Evolutionary conservation across 768 basidiomycete genomes (phyloP).

Genomic region (Lentinula aciculospora): DNA sequence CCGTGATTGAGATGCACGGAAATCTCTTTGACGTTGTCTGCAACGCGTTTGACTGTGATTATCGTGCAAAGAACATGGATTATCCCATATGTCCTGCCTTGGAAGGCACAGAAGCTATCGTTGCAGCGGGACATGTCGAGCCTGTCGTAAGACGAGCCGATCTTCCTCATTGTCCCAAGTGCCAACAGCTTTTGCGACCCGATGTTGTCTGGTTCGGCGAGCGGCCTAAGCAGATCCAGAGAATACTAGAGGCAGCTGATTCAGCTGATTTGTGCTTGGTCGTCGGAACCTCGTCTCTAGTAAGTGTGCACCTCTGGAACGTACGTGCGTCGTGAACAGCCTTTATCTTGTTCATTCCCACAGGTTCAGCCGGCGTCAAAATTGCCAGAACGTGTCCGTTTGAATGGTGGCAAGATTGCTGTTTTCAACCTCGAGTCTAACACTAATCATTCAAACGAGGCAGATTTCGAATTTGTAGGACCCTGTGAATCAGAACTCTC

Average conservation of each 20-base stretch:
- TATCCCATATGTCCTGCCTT: conserved; percentile 18
- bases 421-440: conserved; percentile 18
- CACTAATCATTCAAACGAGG: conserved; percentile 12
- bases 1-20: conserved; percentile 24
- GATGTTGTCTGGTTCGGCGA: conserved; percentile 30
- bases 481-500: conserved; percentile 16
- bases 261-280: conserved; percentile 22
- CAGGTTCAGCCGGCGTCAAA: conserved; percentile 16
- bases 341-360: neutral
- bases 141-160: conserved; percentile 11
- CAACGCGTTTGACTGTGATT: conserved; percentile 15
- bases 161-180: conserved; percentile 18
- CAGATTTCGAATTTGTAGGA: conserved; percentile 21
- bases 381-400: conserved; percentile 7
- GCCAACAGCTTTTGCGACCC: conserved; percentile 20
- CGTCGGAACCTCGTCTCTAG: conserved; percentile 22
- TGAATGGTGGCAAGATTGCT: conserved; percentile 20
- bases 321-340: neutral
- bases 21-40: conserved; percentile 18
- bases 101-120: conserved; percentile 12
- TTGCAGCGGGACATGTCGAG: conserved; percentile 7
- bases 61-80: conserved; percentile 9
- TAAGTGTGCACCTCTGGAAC: neutral
- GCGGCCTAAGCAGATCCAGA: conserved; percentile 14
- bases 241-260: conserved; percentile 15